Conservation (phyloP, 164 flowering plant species). For the Hamamelis virginiana region DNA sequence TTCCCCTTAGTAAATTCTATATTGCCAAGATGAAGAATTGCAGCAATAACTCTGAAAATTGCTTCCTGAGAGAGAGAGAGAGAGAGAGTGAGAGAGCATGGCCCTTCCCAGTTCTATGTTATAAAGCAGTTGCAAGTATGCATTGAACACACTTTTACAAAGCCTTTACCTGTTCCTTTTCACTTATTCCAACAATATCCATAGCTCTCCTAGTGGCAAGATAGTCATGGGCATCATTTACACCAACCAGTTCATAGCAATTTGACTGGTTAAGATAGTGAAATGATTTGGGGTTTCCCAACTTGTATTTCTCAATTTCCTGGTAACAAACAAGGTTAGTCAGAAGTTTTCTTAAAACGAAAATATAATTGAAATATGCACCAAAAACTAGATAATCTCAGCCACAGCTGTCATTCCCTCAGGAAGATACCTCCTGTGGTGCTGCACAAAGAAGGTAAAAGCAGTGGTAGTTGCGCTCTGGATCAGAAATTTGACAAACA, state of each 20-base stretch:
- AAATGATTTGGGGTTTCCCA: constrained; percentile 51
- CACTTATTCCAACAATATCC: constrained; percentile 69
- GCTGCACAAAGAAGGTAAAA: constrained; percentile 67
- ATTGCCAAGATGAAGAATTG: constrained; percentile 64
- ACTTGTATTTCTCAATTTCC: constrained; percentile 59
- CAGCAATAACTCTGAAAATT: constrained; percentile 61
- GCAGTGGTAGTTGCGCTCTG: constrained; percentile 69
- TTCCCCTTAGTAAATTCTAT: constrained; percentile 52
- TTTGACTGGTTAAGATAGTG: constrained; percentile 64
- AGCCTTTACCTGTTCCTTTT: constrained; percentile 51
- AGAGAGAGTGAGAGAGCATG: neutral
- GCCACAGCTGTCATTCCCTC: neutral
- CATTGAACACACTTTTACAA: neutral
- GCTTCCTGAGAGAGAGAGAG: constrained; percentile 46
- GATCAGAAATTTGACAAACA: constrained; percentile 61
- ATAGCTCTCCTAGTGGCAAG: constrained; percentile 69
- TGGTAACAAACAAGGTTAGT: constrained; percentile 18
- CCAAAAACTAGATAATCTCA: constrained; percentile 5
- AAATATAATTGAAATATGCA: neutral
- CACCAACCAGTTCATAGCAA: constrained; percentile 52
- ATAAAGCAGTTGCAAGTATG: neutral
- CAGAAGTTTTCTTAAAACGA: neutral
- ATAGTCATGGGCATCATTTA: constrained; percentile 63
- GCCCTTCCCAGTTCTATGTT: constrained; percentile 1
- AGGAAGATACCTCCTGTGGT: constrained; percentile 52